A percentile compares a stretch with the other conserved stretches of the same genome.
phyloP scores from a whole-genome alignment of 805 yeast species.

The Soucietia sequanensis region DNA sequence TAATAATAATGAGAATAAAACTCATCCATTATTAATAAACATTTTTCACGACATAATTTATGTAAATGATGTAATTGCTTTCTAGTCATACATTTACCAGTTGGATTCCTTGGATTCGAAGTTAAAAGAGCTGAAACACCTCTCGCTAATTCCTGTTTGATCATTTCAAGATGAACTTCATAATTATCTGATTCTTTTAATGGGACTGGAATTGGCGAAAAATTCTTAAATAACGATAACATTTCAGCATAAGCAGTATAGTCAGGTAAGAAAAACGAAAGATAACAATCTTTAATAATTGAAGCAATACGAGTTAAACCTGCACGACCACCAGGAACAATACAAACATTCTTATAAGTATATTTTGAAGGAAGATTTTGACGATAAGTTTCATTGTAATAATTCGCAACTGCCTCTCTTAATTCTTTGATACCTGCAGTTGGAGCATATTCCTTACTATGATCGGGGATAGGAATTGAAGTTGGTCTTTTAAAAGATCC shows the following conservation, averaged over 20 bases:
- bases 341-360: slow-evolving; percentile 58
- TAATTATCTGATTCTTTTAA: slow-evolving; percentile 56
- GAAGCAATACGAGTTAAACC: slow-evolving; percentile 63
- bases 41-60: slow-evolving; percentile 49
- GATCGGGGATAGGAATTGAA: slow-evolving; percentile 44
- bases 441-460: slow-evolving; percentile 56
- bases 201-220: slow-evolving; percentile 63
- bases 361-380: slow-evolving; percentile 48
- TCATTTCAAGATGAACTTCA: slow-evolving; percentile 51
- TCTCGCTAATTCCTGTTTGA: slow-evolving; percentile 50
- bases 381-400: slow-evolving; percentile 56
- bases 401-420: slow-evolving; percentile 57
- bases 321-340: slow-evolving; percentile 66
- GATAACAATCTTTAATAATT: slow-evolving; percentile 55
- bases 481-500: slow-evolving; percentile 58
- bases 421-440: slow-evolving; percentile 56
- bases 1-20: slow-evolving; percentile 60
- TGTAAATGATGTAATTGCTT: slow-evolving; percentile 49
- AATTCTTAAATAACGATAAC: slow-evolving; percentile 61
- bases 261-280: slow-evolving; percentile 60
- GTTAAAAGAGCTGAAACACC: slow-evolving; percentile 60
- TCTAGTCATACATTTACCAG: slow-evolving; percentile 52
- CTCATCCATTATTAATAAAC: slow-evolving; percentile 63
- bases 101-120: slow-evolving; percentile 63
- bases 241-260: slow-evolving; percentile 66